A percentile compares a stretch with the other conserved stretches of the same genome.
phyloP scores from a whole-genome alignment of 192 early-diverging fungal genomes.

The Haplosporangium gracile region DNA sequence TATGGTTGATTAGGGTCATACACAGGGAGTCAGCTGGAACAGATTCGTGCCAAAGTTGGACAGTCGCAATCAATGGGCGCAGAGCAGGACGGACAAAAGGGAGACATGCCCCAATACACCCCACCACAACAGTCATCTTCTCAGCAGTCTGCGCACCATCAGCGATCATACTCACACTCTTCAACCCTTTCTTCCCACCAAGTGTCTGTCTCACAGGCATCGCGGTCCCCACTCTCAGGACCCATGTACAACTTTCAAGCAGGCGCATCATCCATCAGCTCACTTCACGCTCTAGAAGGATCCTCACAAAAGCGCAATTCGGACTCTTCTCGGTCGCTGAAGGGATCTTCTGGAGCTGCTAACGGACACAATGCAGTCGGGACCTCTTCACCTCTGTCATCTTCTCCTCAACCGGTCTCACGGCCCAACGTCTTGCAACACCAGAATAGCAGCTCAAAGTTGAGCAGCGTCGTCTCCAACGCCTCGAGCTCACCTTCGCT shows the following conservation, averaged over 20 bases:
- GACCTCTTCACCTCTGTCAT: conserved; percentile 22
- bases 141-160: conserved; percentile 25
- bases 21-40: conserved; percentile 32
- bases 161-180: conserved; percentile 46
- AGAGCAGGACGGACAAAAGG: conserved; percentile 15
- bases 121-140: conserved; percentile 3
- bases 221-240: conserved; percentile 40
- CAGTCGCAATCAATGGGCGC: background rate
- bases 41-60: conserved; percentile 18
- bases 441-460: conserved; percentile 38
- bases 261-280: conserved; percentile 38
- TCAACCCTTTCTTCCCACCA: conserved; percentile 37
- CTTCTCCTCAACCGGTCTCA: conserved; percentile 1
- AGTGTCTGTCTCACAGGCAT: conserved; percentile 6
- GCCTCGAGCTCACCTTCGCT: conserved; percentile 30
- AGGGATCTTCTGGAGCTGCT: conserved; percentile 21
- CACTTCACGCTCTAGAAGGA: conserved; percentile 36
- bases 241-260: conserved; percentile 46
- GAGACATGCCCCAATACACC: background rate
- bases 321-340: conserved; percentile 42
- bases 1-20: conserved; percentile 23
- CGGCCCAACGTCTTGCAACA: conserved; percentile 30
- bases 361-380: conserved; percentile 10
- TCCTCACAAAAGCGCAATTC: conserved; percentile 33
- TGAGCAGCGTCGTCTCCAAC: conserved; percentile 23